Conservation (phyloP, 2,329 filamentous ascomycete genomes). For the Trichoderma endophyticum region DNA sequence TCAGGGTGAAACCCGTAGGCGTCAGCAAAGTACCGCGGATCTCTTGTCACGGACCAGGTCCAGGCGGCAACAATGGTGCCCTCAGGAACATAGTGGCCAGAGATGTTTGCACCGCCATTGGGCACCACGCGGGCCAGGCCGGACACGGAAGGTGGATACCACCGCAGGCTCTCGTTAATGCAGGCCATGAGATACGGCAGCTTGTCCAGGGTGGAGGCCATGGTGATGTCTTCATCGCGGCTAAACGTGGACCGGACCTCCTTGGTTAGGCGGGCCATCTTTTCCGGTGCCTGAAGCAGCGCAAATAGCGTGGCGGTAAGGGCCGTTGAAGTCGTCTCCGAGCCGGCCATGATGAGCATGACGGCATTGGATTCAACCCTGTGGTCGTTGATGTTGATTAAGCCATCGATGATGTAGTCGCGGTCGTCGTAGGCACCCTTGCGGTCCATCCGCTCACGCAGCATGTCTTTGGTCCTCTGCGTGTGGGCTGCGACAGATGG, state of each 20-base stretch:
- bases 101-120: constrained; percentile 28
- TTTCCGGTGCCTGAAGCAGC: constrained; percentile 30
- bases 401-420: too few species aligned
- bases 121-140: constrained; percentile 35
- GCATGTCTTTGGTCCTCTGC: too few species aligned
- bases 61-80: constrained; percentile 7
- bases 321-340: constrained; percentile 33
- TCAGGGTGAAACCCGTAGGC: constrained; percentile 37
- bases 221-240: constrained; percentile 20
- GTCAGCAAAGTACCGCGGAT: constrained; percentile 30
- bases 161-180: constrained; percentile 48
- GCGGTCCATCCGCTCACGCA: neutral
- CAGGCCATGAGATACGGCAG: constrained; percentile 46
- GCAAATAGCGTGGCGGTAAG: constrained; percentile 28
- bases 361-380: constrained; percentile 18
- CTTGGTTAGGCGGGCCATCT: constrained; percentile 30
- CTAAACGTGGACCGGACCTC: constrained; percentile 30
- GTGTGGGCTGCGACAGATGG: too few species aligned
- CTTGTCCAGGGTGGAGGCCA: constrained; percentile 8
- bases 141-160: constrained; percentile 43
- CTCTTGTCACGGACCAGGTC: constrained; percentile 24
- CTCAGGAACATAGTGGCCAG: constrained; percentile 32
- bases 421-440: too few species aligned
- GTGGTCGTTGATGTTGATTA: too few species aligned
- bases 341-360: constrained; percentile 28